Percentiles rank a stretch among this genome's conserved stretches.
These are phyloP conservation scores for Penicillium crustosum DNA, from an alignment of 2,329 filamentous ascomycete genomes.

Conservation along the genomic window DNA sequence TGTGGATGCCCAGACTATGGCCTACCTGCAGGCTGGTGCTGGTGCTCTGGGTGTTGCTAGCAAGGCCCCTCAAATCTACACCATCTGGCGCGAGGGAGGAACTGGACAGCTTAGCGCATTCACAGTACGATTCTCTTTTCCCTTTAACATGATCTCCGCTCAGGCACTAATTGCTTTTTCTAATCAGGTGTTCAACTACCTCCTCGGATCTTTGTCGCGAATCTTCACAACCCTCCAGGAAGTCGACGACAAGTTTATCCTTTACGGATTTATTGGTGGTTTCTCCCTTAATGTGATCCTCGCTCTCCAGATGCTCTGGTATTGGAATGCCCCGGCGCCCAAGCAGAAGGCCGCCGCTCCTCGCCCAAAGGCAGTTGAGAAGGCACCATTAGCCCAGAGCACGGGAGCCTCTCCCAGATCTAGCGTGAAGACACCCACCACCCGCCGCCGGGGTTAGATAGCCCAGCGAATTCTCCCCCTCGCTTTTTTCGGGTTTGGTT, in stretches of 20 bases:
- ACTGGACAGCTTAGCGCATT: slow-evolving; percentile 97
- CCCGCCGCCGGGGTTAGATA: slow-evolving; percentile 55
- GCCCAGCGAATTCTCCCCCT: not conserved
- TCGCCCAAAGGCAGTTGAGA: slow-evolving; percentile 29
- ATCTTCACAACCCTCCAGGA: slow-evolving; percentile 98
- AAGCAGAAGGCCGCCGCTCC: slow-evolving; percentile 37
- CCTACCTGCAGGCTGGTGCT: slow-evolving; percentile 78
- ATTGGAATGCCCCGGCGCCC: slow-evolving; percentile 72
- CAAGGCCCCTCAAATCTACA: slow-evolving; percentile 90
- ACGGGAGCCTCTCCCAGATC: slow-evolving; percentile 46
- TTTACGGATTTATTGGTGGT: slow-evolving; percentile 90
- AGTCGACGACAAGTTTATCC: slow-evolving; percentile 92
- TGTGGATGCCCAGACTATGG: slow-evolving; percentile 66
- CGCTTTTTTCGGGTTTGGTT: slow-evolving; percentile 11
- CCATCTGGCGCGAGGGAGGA: slow-evolving; percentile 79
- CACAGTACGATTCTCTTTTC: slow-evolving; percentile 63
- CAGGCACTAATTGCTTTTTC: slow-evolving; percentile 1
- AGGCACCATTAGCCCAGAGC: slow-evolving; percentile 36
- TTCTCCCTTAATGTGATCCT: slow-evolving; percentile 87
- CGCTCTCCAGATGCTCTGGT: slow-evolving; percentile 88
- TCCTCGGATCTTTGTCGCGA: slow-evolving; percentile 84
- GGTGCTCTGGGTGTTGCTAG: slow-evolving; percentile 80
- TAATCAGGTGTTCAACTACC: slow-evolving; percentile 91
- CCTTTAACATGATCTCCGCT: not conserved
- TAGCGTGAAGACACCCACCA: slow-evolving; percentile 53